Evolutionary conservation across 2,329 filamentous ascomycete genomes (phyloP), one percentile per base, ranked within the genome.

Genomic region (Stagonosporopsis rhizophila): DNA sequence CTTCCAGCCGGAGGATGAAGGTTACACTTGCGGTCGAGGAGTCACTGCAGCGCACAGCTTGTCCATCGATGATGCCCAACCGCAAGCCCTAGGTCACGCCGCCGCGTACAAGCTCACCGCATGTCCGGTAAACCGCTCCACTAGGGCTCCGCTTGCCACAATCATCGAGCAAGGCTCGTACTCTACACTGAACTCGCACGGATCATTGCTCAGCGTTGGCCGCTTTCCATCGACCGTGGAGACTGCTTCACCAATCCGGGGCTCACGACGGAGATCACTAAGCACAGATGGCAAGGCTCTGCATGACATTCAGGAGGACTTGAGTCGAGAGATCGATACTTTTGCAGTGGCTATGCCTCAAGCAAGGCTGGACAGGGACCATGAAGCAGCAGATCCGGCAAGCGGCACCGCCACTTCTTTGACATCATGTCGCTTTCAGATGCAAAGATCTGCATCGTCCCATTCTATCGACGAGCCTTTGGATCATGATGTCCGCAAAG

Each of bases 101-200:
- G 53, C 61, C 34, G 62, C 70, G 19, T 66, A 67, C 56, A 67
- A 67, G 52, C 56, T 68, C 56, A 61, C 66, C 45, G 61, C 60
- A 46, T 66, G 66, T n/a, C 60, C 67, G 47, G 54, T 66, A 50
- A 73, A 70, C 56, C 67, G 67, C 27, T 58, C 49, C 51, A 71
- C 74, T 60, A 75, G 73, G 49, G 74, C 67, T 32, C 75, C 75
- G 12, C 73, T 81, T n/a, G 75, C 74, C 25, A 78, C 77, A 14
- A 81, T 81, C 55, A 63, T 75, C 35, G 79, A 81, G 63, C 76
- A 76, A 46, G 69, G 66, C 56, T 81, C 78, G 14, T 67, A 72
- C 40, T 75, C 75, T 12, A 79, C 77, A 9, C 67, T 81, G 22
- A 69, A 71, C 40, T 76, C 77, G 8, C 59, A 67, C 38, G 61